phyloP scores from a whole-genome alignment of 192 early-diverging fungal genomes.

The Endogone sp. region DNA sequence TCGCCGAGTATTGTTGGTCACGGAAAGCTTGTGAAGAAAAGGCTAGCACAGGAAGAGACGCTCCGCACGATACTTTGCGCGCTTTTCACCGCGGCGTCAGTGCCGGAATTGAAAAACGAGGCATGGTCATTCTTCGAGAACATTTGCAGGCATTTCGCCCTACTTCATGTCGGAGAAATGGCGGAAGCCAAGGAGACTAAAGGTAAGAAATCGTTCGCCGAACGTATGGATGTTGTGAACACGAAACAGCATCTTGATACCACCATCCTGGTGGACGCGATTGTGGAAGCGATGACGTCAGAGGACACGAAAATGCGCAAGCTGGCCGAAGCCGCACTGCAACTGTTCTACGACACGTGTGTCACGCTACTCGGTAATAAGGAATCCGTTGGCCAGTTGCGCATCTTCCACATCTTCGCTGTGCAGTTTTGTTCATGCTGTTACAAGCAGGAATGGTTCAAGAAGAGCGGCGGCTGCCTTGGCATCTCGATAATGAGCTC shows the following conservation, averaged over 20 bases:
- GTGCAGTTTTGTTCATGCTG: conserved; percentile 87
- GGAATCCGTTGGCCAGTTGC: conserved; percentile 57
- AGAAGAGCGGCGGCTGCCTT: conserved; percentile 85
- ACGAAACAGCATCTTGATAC: conserved; percentile 48
- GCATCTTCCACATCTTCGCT: conserved; percentile 76
- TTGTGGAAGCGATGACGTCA: conserved; percentile 74
- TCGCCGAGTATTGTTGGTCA: background rate
- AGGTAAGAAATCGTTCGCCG: conserved; percentile 32
- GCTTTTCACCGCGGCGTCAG: conserved; percentile 60
- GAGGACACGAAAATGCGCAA: conserved; percentile 54
- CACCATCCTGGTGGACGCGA: conserved; percentile 72
- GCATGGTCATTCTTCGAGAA: conserved; percentile 62
- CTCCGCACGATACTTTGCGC: conserved; percentile 56
- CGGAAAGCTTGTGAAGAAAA: conserved; percentile 34
- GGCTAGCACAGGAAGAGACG: conserved; percentile 58
- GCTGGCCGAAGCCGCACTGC: conserved; percentile 64
- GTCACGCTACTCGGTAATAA: conserved; percentile 51
- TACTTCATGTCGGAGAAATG: conserved; percentile 67
- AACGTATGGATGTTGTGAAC: conserved; percentile 45
- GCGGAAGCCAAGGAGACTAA: conserved; percentile 45
- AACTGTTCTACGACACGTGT: conserved; percentile 58
- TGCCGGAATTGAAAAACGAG: conserved; percentile 55
- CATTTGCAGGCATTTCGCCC: conserved; percentile 71
- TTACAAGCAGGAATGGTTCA: conserved; percentile 83
- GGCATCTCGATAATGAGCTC: conserved; percentile 84